Evolutionary conservation across 176 grass and related monocot species (phyloP).

Genomic region (Zoysia pacifica): DNA sequence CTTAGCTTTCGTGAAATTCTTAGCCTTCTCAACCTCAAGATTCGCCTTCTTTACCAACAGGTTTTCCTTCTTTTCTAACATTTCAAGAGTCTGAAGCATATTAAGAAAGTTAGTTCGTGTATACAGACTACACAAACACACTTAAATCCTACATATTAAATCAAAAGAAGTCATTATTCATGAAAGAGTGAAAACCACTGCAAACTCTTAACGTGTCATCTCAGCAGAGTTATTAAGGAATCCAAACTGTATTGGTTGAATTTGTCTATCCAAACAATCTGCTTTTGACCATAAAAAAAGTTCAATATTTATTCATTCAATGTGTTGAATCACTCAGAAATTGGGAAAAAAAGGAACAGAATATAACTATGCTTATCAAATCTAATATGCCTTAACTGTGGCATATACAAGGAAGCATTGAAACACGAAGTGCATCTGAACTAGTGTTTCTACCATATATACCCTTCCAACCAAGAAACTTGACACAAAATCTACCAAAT

Average conservation of each 20-base stretch:
- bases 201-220: background rate
- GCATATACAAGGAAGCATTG: background rate
- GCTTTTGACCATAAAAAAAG: background rate
- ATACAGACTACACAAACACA: slow-evolving; percentile 13
- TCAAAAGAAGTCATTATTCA: slow-evolving; percentile 6
- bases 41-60: slow-evolving; percentile 83
- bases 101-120: slow-evolving; percentile 40
- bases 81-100: slow-evolving; percentile 82
- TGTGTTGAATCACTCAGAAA: background rate
- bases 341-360: background rate
- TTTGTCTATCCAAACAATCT: background rate
- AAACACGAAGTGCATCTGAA: background rate
- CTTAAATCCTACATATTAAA: background rate
- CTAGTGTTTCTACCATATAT: background rate
- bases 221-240: background rate
- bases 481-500: background rate
- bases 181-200: background rate
- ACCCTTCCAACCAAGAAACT: background rate
- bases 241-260: background rate
- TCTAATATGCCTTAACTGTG: background rate
- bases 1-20: slow-evolving; percentile 82
- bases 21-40: slow-evolving; percentile 93
- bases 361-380: background rate
- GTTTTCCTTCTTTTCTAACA: slow-evolving; percentile 98
- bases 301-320: background rate